These are phyloP conservation scores for Lasiosphaeris hirsuta DNA, from an alignment of 495 filamentous ascomycete genomes.

Conservation along the genomic window DNA sequence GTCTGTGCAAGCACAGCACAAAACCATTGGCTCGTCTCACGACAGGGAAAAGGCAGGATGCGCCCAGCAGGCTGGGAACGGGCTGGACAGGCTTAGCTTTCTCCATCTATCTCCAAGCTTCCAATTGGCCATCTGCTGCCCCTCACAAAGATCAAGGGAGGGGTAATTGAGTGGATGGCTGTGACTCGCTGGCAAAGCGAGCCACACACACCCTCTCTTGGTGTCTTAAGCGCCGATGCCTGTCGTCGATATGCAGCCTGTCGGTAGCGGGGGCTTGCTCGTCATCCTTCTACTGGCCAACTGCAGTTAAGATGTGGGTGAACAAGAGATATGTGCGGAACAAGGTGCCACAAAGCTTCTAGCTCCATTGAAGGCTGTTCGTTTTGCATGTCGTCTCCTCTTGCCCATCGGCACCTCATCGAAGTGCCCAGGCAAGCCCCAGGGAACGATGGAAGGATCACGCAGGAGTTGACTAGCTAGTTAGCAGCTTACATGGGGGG, in stretches of 20 bases:
- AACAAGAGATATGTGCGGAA: slow-evolving; percentile 32
- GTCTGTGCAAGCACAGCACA: background rate
- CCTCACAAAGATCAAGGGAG: slow-evolving; percentile 14
- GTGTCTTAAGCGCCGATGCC: slow-evolving; percentile 35
- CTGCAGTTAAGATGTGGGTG: slow-evolving; percentile 6
- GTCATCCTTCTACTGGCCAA: slow-evolving; percentile 26
- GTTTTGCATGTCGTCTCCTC: no score
- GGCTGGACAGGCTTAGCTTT: background rate
- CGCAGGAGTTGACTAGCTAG: no score
- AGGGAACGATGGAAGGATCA: no score
- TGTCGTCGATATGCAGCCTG: slow-evolving; percentile 32
- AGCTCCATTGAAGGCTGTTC: no score
- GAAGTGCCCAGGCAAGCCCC: no score
- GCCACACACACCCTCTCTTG: slow-evolving; percentile 19
- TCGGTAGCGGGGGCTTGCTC: slow-evolving; percentile 27
- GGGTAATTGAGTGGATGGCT: slow-evolving; percentile 12
- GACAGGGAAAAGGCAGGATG: background rate
- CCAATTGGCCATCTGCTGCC: slow-evolving; percentile 21
- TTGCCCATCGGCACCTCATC: no score
- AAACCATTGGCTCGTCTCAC: slow-evolving; percentile 5
- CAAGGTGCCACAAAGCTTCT: no score
- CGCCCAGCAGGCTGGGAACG: slow-evolving; percentile 31
- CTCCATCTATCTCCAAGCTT: no score
- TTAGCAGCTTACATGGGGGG: no score
- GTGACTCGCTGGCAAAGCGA: slow-evolving; percentile 31